Base-by-base conservation (phyloP, 148 eudicot genomes). In the Rhododendron ferrugineum region DNA sequence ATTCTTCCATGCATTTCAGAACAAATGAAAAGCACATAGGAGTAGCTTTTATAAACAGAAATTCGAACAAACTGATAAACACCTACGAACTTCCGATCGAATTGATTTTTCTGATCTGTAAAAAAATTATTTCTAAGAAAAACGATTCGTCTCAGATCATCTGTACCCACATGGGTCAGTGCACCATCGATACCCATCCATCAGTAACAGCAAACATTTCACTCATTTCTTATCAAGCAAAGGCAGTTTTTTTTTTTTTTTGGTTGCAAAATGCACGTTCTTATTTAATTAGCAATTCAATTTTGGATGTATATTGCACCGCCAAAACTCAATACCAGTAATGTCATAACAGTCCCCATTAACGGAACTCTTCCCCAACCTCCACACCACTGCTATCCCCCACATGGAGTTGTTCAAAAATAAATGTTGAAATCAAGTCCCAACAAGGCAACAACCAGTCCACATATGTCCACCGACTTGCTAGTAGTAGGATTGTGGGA, bases 371-470 rank as follows among this genome's bases (percentile, higher is more conserved):
- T 32, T 11, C 37, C 75, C 37, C 75, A 13, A 30, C 9, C 75
- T 16, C 75, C 16, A 70, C 20, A 9, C 37, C 18, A 13, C 6
- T 30, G 40, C 75, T 70, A 30, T 70, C 40, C 34, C 18, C 34
- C 75, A 30, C 40, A 85, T 28, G 79, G 54, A 46, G 70, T 81
- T 72, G 79, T 68, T 80, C 52, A 81, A 70, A 79, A 81, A 54
- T 85, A 49, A 85, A 85, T 72, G 44, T 68, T 70, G 72, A 73
- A 85, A 79, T 85, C 14, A 80, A 81, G 72, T 37, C 60, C 30
- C 80, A 85, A 80, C n/a, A n/a, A n/a, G n/a, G n/a, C n/a, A n/a
- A n/a, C 84, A 2, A 81, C 72, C 80, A 50, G 49, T 70, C 37
- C 44, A 85, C 87, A 52, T 62, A 16, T 10, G 72, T 47, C 34